Evolutionary conservation across 2,329 filamentous ascomycete species (phyloP).

Genomic region (Claviceps purpurea): DNA sequence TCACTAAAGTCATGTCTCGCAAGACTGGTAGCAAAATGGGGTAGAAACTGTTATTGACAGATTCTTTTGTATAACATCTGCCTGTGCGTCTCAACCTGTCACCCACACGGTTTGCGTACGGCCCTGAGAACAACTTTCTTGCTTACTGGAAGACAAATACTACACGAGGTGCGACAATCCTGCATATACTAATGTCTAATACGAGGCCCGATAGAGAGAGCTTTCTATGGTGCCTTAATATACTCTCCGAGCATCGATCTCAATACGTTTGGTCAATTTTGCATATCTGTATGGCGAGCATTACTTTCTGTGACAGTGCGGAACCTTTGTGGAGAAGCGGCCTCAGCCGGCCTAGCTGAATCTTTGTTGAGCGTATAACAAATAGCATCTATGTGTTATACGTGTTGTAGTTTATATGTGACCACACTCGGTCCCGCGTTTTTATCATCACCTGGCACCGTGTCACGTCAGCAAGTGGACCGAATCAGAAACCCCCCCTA

Average conservation of each 20-base stretch:
- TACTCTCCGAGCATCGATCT: background rate
- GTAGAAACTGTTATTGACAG: background rate
- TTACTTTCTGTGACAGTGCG: too few species aligned
- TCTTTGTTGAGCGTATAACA: too few species aligned
- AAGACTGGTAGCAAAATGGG: slow-evolving; percentile 33
- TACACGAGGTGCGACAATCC: background rate
- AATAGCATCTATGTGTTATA: too few species aligned
- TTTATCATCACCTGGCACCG: too few species aligned
- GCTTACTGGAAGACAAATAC: background rate
- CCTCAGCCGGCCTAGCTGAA: background rate
- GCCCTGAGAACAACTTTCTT: background rate
- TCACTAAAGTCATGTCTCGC: slow-evolving; percentile 76
- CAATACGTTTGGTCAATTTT: background rate
- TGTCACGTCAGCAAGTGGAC: too few species aligned
- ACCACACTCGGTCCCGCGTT: too few species aligned
- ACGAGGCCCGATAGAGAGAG: background rate
- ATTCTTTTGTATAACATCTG: background rate
- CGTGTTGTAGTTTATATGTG: too few species aligned
- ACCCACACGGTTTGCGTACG: background rate
- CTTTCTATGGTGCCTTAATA: background rate
- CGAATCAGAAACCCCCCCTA: too few species aligned
- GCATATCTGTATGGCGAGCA: too few species aligned
- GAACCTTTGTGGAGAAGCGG: background rate
- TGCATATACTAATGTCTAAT: background rate
- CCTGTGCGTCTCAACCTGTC: background rate